phyloP scores from a whole-genome alignment of 441 rosid genomes.

The Erodium texanum region DNA sequence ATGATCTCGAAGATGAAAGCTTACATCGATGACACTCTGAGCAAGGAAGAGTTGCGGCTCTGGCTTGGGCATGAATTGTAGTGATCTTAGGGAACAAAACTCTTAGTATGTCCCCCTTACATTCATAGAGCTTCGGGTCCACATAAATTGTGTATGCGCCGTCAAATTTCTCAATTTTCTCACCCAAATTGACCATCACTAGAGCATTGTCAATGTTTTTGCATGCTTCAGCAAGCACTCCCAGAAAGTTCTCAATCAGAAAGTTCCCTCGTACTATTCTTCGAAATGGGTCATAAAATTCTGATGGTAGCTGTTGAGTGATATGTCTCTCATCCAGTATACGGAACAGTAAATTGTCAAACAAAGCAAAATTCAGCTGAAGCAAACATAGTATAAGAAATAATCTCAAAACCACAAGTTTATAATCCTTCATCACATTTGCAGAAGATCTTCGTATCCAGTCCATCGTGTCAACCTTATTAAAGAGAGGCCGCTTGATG shows the following conservation, averaged over 20 bases:
- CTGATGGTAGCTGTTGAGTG: constrained; percentile 23
- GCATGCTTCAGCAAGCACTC: constrained; percentile 29
- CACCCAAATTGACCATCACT: constrained; percentile 14
- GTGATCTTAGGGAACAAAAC: constrained; percentile 21
- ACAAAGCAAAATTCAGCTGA: constrained; percentile 27
- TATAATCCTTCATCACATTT: constrained; percentile 15
- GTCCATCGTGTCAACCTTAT: constrained; percentile 12
- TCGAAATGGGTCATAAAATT: constrained; percentile 19
- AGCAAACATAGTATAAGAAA: constrained; percentile 29
- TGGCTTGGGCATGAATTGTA: neutral
- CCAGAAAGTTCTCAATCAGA: too few species aligned
- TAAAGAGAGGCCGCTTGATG: constrained; percentile 16
- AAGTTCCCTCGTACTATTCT: neutral
- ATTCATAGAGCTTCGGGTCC: constrained; percentile 21
- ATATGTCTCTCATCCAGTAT: constrained; percentile 19
- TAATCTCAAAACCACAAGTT: constrained; percentile 28
- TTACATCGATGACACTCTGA: neutral
- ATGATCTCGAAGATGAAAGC: neutral
- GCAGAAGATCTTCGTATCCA: constrained; percentile 26
- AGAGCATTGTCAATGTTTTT: constrained; percentile 21
- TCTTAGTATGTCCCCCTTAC: constrained; percentile 23
- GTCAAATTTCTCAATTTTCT: neutral
- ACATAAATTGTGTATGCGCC: constrained; percentile 26
- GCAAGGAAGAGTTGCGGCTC: neutral
- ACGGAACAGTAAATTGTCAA: constrained; percentile 5